A percentile compares a stretch with the other conserved stretches of the same genome.
Conservation (phyloP, 1,284 basidiomycete genomes). For the Sporisorium reilianum region DNA sequence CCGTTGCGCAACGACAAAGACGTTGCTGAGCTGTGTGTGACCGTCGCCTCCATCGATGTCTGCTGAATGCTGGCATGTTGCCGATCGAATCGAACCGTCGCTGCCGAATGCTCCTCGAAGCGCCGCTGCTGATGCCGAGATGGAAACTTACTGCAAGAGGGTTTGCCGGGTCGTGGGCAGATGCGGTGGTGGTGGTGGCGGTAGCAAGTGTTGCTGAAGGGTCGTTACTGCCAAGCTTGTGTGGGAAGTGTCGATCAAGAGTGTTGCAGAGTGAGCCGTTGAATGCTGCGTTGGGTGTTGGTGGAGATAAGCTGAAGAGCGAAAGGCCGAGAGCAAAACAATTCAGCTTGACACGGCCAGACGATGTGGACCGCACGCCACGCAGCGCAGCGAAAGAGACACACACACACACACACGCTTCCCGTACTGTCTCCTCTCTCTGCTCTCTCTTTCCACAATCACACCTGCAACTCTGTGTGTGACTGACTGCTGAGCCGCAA, state of each 20-base stretch:
- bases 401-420: slow-evolving; percentile 11
- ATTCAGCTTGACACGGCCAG: slow-evolving; percentile 16
- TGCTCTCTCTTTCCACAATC: slow-evolving; percentile 2
- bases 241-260: slow-evolving; percentile 1
- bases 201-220: background rate
- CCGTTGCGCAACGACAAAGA: background rate
- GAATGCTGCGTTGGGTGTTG: slow-evolving; percentile 25
- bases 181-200: slow-evolving; percentile 9
- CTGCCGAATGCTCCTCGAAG: background rate
- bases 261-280: slow-evolving; percentile 6
- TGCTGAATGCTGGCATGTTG: background rate
- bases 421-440: background rate
- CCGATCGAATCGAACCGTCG: background rate
- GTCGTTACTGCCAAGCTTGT: background rate
- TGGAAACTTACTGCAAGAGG: slow-evolving; percentile 32
- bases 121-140: slow-evolving; percentile 1
- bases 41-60: background rate
- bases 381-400: slow-evolving; percentile 8
- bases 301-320: slow-evolving; percentile 21
- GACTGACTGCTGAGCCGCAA: slow-evolving; percentile 7
- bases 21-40: background rate
- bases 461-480: background rate
- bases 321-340: slow-evolving; percentile 3
- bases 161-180: slow-evolving; percentile 31
- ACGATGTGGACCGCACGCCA: slow-evolving; percentile 32